Evolutionary conservation across 257 asterid genomes (phyloP).

Genomic region (Echites panduratus): DNA sequence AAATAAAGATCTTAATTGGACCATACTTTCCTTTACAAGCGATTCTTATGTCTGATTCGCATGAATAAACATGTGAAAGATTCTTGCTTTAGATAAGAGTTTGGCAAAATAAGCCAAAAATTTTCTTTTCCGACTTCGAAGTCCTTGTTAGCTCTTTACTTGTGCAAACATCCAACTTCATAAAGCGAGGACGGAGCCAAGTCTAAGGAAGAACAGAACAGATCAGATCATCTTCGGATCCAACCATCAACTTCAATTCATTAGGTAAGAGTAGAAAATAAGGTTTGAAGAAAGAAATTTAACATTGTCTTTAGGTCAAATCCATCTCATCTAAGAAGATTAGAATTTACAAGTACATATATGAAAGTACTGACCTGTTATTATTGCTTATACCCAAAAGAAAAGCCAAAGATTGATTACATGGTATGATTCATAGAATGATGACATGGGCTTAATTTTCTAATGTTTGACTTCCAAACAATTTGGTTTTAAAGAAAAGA

Average conservation of each 20-base stretch:
- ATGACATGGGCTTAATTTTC: conserved; percentile 2
- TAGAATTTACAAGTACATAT: background rate
- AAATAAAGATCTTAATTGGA: no score
- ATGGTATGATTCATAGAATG: background rate
- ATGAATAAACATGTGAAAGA: no score
- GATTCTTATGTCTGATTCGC: no score
- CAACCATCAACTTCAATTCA: background rate
- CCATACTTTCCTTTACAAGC: no score
- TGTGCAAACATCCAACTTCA: background rate
- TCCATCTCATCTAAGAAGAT: background rate
- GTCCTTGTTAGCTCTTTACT: background rate
- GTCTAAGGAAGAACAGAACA: background rate
- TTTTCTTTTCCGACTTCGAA: background rate
- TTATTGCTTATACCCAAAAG: no score
- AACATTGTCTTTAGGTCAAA: background rate
- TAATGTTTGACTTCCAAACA: conserved; percentile 13
- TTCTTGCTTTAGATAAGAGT: background rate
- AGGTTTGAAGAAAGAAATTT: no score
- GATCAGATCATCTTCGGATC: no score
- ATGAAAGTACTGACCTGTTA: no score
- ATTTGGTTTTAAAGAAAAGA: background rate
- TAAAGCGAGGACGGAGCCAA: background rate
- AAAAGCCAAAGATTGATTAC: no score
- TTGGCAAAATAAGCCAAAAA: background rate
- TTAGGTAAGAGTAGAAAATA: conserved; percentile 9